Evolutionary conservation across 2,329 filamentous ascomycete genomes (phyloP), one percentile per base, ranked within the genome.

Genomic region (Dactylonectria macrodidyma): DNA sequence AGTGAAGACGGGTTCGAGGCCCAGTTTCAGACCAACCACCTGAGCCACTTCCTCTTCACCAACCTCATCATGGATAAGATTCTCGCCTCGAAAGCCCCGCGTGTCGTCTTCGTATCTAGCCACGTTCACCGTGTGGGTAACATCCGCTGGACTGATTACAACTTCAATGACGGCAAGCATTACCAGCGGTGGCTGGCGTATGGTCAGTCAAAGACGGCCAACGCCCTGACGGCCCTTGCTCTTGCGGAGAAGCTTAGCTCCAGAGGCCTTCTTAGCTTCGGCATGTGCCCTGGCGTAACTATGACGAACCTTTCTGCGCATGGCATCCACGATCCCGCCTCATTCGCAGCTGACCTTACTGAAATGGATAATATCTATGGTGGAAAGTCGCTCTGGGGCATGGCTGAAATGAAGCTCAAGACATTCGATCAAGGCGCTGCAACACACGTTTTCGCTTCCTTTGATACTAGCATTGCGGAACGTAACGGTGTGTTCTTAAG

Each of bases 41-140:
- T 86, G 11, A 79, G 79, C 0, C 84, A 84, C 69, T 86, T 82
- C 60, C 75, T 85, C 1, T 79, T 86, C 36, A 80, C 81, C 22
- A 82, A 82, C 68, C 73, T 83, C 16, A 71, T 85, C 59, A 79
- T 83, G 74, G 75, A 72, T 1, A 83, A 82, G 69, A 59, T 85
- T 4, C 73, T 83, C 24, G 75, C 73, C 2, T 72, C 79, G 61
- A 70, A 33, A 63, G 72, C 62, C 59, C 77, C 59, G 22, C 75
- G 84, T 0, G 72, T 86, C 8, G 77, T 86, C 24, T 83, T 78
- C 67, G 77, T 85, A 5, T 78, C 75, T 54, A 72, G 74, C 61
- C 51, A 76, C 62, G 68, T 74, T 65, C 73, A 78, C 70, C 52
- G 68, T 63, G 14, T 72, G 44, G 56, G 69, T 14, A 58, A 66